Evolutionary conservation across 306 rosid species (phyloP), one percentile per base, ranked within the genome.

Genomic region (Luffa acutangula): DNA sequence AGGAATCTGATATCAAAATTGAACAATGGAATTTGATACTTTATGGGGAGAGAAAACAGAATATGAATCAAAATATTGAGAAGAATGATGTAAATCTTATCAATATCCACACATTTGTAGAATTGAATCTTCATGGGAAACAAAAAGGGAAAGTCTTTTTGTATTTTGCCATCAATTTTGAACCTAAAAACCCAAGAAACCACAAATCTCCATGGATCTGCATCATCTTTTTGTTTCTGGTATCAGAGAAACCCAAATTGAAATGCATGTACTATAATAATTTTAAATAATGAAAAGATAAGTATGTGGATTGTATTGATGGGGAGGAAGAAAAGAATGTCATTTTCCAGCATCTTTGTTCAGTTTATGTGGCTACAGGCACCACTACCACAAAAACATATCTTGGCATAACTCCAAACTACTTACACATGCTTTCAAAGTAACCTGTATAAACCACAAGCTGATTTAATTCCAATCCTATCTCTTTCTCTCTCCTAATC

Each of bases 331-430:
- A 45, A 45, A 48, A 25, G 9, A 5, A 43, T 25, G 77, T 72
- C 77, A 13, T 72, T 72, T 72, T 72, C 77, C 58, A 72, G 58
- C 11, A 45, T 25, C 31, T 25, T 25, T 48, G 42, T 72, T 25
- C 77, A 45, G 77, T 48, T 72, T 46, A 71, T 71, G 77, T 72
- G 77, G 77, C 77, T 72, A 51, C 42, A 48, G 21, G 77, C 77
- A 2, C 42, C 42, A 46, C 39, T 72, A 72, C 77, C 77, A 72
- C 77, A 72, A 48, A 72, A 43, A 67, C 25, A 7, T 43, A 41
- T n/a, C 51, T 43, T 9, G 36, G 56, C 56, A 70, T 20, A 45
- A 72, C 59, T 72, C 77, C 42, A 72, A 72, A 72, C 77, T 25
- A 13, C 42, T 71, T 48, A 13, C 78, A 51, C 59, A 48, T 74